phyloP scores from a whole-genome alignment of 306 rosid species.

The Gastrolobium villosum region DNA sequence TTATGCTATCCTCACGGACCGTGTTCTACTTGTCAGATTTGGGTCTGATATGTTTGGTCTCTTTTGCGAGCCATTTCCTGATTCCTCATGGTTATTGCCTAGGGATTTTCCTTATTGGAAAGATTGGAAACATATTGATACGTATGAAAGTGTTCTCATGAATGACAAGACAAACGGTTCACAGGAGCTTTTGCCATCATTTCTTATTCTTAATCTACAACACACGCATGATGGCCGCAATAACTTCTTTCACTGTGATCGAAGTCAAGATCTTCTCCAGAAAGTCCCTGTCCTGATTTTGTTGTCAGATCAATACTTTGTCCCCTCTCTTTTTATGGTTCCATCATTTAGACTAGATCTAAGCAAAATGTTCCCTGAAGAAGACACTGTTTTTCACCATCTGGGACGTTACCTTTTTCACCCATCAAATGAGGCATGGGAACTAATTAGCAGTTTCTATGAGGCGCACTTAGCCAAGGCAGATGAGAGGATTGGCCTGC shows the following conservation, averaged over 20 bases:
- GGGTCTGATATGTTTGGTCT: conserved; percentile 72
- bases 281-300: conserved; percentile 63
- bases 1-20: conserved; percentile 77
- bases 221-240: conserved; percentile 71
- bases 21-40: conserved; percentile 77
- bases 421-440: conserved; percentile 66
- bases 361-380: conserved; percentile 51
- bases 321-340: conserved; percentile 75
- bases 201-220: conserved; percentile 67
- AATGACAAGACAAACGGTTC: conserved; percentile 40
- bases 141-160: conserved; percentile 61
- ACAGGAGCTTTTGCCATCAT: conserved; percentile 49
- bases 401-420: conserved; percentile 62
- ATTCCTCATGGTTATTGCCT: conserved; percentile 74
- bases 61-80: conserved; percentile 80
- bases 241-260: conserved; percentile 76
- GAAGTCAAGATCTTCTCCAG: conserved; percentile 61
- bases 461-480: conserved; percentile 49
- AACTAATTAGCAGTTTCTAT: conserved; percentile 55
- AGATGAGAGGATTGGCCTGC: conserved; percentile 59
- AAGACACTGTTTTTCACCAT: conserved; percentile 60
- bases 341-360: conserved; percentile 60
- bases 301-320: conserved; percentile 70
- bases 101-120: conserved; percentile 60
- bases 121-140: conserved; percentile 55